Base-by-base conservation (phyloP, 2,329 filamentous ascomycete species). In the Monosporascus sp. region DNA sequence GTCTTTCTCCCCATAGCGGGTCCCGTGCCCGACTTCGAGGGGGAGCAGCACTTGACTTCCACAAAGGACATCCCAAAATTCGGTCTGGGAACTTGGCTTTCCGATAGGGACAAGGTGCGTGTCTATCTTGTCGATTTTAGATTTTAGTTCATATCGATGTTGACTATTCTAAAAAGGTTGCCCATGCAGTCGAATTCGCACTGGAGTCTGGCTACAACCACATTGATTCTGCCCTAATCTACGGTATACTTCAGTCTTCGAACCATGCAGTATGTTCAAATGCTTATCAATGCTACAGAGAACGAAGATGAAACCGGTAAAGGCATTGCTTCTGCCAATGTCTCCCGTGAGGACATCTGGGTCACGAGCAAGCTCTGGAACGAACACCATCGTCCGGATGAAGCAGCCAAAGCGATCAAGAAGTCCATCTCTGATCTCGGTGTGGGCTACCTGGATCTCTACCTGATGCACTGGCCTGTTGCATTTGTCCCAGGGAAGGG, bases 321-420 rank as follows among this genome's bases (percentile, higher is more conserved):
- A 7, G 71, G 68, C 0, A 84, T 85, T 51, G 70, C 74, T 11
- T 65, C 73, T 1, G 64, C 74, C 1, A 65, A 66, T 26, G 77
- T 80, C 54, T 65, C 83, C 43, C 76, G 76, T 56, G 73, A 83
- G 54, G 81, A 77, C 60, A 78, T 85, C 50, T 68, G 74, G 53
- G 74, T 80, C 51, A 79, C 76, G 17, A 73, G 77, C 6, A 66
- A 74, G 40, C 50, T 68, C 26, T 68, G 64, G 65, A 68, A 68
- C 43, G 55, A 60, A 16, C 53, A 68, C 37, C 68, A 70, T 50
- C 62, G 67, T 0, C 59, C 60, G 1, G 52, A 49, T 7, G 57
- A 67, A 48, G 78, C 78, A 37, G 70, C 72, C 44, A 67, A 72
- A 38, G 78, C 76, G 9, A 70, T 80, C 50, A 64, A 71, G 19